Evolutionary conservation across 768 basidiomycete genomes (phyloP), one percentile per base, ranked within the genome.

Genomic region (Suillus cothurnatus): DNA sequence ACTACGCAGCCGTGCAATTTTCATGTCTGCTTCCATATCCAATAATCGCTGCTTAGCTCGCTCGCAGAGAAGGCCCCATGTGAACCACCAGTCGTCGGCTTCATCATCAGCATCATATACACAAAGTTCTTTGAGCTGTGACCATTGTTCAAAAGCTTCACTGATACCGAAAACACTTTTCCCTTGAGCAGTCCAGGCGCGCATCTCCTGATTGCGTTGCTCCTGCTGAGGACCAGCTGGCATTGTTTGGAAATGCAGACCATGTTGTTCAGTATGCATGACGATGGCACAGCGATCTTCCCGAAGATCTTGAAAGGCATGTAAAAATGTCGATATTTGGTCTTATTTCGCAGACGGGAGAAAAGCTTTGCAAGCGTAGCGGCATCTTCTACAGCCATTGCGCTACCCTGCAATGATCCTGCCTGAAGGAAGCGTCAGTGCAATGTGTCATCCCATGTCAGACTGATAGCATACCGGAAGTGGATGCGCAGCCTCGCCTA

Each of bases 41-140:
- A 31, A 67, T 11, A 52, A 65, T 15, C 74, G 69, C 49, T 67
- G 67, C 58, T 69, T 71, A 63, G 79, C 78, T 32, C 78, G 68
- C 70, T 84, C 77, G 52, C 76, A 76, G 64, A 85, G 76, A 21
- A 79, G 64, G 11, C 85, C 85, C 85, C 85, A 86, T 41, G 83
- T 84, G 14, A 83, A 79, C 86, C 86, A 89, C 86, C 86, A 89
- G 69, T 88, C 85, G 45, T 86, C 86, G 28, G 85, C 88, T 58
- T 81, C 78, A 56, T 89, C 87, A 41, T 77, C 80, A 11, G 86
- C 81, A 67, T 86, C 82, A 67, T 87, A 84, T 19, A 76, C 74
- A 61, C 82, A 85, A 65, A 88, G 68, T 31, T 78, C 80, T 62
- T 84, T 75, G 66, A 86, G 81, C 49, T 80, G 79, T 50, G 85